These are phyloP conservation scores for Neospermospora avenae DNA, from an alignment of 2,329 filamentous ascomycete genomes.

Conservation along the genomic window DNA sequence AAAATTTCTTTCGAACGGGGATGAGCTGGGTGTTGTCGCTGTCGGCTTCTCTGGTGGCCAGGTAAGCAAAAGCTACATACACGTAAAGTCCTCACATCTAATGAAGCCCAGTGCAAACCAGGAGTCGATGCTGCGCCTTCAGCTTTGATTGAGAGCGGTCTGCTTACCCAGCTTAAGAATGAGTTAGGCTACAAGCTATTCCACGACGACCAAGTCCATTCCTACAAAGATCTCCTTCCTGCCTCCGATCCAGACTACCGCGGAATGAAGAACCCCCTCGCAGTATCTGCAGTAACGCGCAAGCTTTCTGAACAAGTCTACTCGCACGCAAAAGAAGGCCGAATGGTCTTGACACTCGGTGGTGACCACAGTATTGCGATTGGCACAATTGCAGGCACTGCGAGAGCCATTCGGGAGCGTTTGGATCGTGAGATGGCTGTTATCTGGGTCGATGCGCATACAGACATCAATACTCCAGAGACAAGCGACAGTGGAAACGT, in stretches of 20 bases:
- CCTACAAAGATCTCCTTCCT: slow-evolving; percentile 74
- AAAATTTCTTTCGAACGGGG: slow-evolving; percentile 75
- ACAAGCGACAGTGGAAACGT: slow-evolving; percentile 87
- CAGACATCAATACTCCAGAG: slow-evolving; percentile 97
- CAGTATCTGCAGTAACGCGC: slow-evolving; percentile 81
- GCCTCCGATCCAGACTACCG: slow-evolving; percentile 72
- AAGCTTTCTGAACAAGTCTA: slow-evolving; percentile 83
- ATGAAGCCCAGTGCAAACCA: slow-evolving; percentile 66
- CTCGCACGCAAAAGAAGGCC: slow-evolving; percentile 75
- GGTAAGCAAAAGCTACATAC: slow-evolving; percentile 49
- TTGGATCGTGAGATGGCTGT: slow-evolving; percentile 82
- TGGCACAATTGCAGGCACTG: slow-evolving; percentile 83
- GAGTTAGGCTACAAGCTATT: slow-evolving; percentile 87
- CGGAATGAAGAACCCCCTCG: slow-evolving; percentile 89
- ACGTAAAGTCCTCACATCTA: slow-evolving; percentile 14
- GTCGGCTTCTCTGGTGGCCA: slow-evolving; percentile 97
- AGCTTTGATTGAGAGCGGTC: slow-evolving; percentile 82
- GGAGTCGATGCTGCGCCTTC: slow-evolving; percentile 89
- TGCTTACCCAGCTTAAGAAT: slow-evolving; percentile 76
- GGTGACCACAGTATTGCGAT: slow-evolving; percentile 97
- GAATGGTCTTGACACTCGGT: slow-evolving; percentile 87
- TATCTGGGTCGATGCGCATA: slow-evolving; percentile 98
- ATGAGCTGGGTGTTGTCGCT: slow-evolving; percentile 86
- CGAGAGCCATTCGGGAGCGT: slow-evolving; percentile 81
- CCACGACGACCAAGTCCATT: slow-evolving; percentile 79